Percentiles rank a stretch among this genome's conserved stretches.
Evolutionary conservation across 2,329 filamentous ascomycete species (phyloP).

Genomic region (Balansia obtecta): DNA sequence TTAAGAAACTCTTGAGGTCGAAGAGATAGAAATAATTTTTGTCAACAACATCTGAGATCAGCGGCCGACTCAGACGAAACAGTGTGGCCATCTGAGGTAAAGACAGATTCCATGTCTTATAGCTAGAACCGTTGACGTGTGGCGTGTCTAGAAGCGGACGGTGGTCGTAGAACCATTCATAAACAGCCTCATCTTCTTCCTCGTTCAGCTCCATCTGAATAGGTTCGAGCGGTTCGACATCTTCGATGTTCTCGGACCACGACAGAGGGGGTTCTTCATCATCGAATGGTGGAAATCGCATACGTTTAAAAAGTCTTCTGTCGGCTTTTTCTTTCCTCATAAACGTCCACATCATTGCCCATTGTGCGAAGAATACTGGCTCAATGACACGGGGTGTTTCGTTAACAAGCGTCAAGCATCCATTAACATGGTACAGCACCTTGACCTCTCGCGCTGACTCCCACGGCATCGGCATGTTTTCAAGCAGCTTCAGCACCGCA

Average conservation of each 20-base stretch:
- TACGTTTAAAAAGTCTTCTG: constrained; percentile 89
- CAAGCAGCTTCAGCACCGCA: constrained; percentile 87
- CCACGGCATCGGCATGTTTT: constrained; percentile 99
- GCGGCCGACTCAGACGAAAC: constrained; percentile 79
- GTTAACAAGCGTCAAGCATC: constrained; percentile 92
- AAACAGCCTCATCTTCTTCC: constrained; percentile 78
- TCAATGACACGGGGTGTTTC: constrained; percentile 95
- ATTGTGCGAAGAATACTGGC: constrained; percentile 94
- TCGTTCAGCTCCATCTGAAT: constrained; percentile 98
- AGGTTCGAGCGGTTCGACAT: constrained; percentile 91
- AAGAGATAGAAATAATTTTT: constrained; percentile 98
- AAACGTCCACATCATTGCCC: constrained; percentile 98
- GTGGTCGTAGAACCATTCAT: constrained; percentile 97
- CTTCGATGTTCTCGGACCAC: constrained; percentile 98
- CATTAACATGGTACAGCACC: constrained; percentile 96
- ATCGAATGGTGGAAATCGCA: constrained; percentile 97
- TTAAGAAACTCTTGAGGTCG: constrained; percentile 86
- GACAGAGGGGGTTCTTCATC: constrained; percentile 96
- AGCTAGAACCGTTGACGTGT: constrained; percentile 93
- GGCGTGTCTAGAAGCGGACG: constrained; percentile 79
- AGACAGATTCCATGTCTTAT: constrained; percentile 88
- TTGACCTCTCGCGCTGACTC: constrained; percentile 93
- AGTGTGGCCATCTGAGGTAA: constrained; percentile 93
- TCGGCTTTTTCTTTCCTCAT: constrained; percentile 99
- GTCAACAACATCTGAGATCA: constrained; percentile 85